Base-by-base conservation (phyloP, 768 basidiomycete genomes). In the Tricholoma furcatifolium region DNA sequence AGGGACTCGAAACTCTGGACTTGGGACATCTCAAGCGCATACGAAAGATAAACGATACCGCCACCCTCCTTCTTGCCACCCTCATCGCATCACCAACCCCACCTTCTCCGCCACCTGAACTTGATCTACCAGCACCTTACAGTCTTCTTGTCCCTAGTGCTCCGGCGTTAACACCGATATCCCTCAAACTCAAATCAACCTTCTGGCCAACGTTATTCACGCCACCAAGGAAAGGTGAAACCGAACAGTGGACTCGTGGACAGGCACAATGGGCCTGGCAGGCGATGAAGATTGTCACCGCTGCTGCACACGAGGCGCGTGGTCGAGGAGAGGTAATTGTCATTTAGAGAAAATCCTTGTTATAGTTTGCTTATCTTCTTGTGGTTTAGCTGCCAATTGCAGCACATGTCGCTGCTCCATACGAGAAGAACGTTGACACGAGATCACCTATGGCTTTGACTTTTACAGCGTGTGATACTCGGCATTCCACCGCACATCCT, bases 121-220 rank as follows among this genome's bases (percentile, higher is more conserved):
- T 83, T 1, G 59, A 65, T n/a, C 68, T 86, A 2, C 64, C 75
- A 0, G 53, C 64, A 30, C 87, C 88, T 1, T 87, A 86, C 65
- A 66, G 71, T 12, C 59, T 83, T 10, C 59, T 70, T 1, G 89
- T 94, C 1, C 93, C 95, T 1, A 67, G 72, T 27, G 74, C 78
- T 12, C 76, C 84, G 10, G 92, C 93, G 0, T 71, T 87, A 4
- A 92, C 91, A 0, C 72, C 72, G 0, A 74, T 75, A 12, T 88
- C 93, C 6, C 73, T 92, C 18, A 65, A 68, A 39, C 65, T 83
- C 31, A 94, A 95, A 69, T 78, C 80, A 35, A 66, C 78, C 1
- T 69, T 91, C n/a, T 98, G 96, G 96, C 96, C 96, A 7, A 90
- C 89, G 10, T 70, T 84, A 12, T 92, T 82, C 59, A 75, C 84